Evolutionary conservation across 2,329 filamentous ascomycete genomes (phyloP).

Genomic region (Fonsecaea monophora): DNA sequence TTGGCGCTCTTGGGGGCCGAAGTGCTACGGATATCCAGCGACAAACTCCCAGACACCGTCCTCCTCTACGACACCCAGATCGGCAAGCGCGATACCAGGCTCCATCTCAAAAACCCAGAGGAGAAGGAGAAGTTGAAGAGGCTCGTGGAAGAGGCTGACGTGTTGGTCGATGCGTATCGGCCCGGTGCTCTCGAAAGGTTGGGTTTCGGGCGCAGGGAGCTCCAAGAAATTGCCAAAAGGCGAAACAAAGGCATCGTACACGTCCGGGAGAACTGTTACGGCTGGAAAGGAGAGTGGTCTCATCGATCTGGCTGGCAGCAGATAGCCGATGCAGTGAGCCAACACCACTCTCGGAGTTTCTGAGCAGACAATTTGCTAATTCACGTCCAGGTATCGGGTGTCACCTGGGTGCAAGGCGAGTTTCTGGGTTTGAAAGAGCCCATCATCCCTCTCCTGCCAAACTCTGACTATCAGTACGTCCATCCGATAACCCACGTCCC

Average conservation of each 20-base stretch:
- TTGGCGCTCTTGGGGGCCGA: conserved; percentile 55
- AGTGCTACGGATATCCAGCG: conserved; percentile 49
- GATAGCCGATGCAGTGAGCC: conserved; percentile 48
- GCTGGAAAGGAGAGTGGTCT: conserved; percentile 51
- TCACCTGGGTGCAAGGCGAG: conserved; percentile 46
- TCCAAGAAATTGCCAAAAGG: conserved; percentile 49
- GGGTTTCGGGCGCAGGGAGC: conserved; percentile 62
- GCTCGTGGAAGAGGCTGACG: conserved; percentile 57
- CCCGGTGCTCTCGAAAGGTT: conserved; percentile 59
- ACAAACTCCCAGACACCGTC: conserved; percentile 48
- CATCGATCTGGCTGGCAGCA: conserved; percentile 59
- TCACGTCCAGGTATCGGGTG: conserved; percentile 39
- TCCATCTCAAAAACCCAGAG: conserved; percentile 54
- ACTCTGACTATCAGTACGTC: conserved; percentile 58
- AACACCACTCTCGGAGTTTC: conserved; percentile 14
- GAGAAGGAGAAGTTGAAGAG: conserved; percentile 50
- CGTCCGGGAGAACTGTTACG: conserved; percentile 59
- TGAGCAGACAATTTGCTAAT: conserved; percentile 40
- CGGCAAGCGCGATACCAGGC: conserved; percentile 69
- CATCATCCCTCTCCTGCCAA: conserved; percentile 57
- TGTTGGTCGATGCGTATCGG: conserved; percentile 62
- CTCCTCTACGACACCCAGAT: conserved; percentile 76
- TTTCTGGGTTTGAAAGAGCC: conserved; percentile 44
- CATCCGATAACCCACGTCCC: no score
- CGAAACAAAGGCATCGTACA: conserved; percentile 55